Evolutionary conservation across 768 basidiomycete genomes (phyloP), one percentile per base, ranked within the genome.

Genomic region (Russula olivacea): DNA sequence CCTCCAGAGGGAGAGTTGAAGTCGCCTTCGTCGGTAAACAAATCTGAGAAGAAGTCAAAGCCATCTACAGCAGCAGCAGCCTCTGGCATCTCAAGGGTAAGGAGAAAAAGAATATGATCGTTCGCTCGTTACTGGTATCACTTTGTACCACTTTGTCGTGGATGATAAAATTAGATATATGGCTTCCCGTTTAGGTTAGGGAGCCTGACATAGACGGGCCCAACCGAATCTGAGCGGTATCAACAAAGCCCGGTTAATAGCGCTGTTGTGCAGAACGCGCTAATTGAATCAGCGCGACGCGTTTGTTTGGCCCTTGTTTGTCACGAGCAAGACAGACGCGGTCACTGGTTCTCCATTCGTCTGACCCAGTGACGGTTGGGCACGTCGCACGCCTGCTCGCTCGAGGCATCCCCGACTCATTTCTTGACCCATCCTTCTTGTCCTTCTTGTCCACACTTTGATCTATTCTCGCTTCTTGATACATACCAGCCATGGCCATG

Each of bases 281-380:
- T 60, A 53, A 60, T 55, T 54, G n/a, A 36, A 59, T 28, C 6
- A 47, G 49, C 64, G 64, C 64, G 66, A 66, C 67, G 67, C 67
- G 67, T 67, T 68, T 68, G 61, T 68, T 68, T 68, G 62, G 62
- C 11, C 19, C 0, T 55, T 55, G 57, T 64, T 65, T 54, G 53
- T 51, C 32, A 25, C 11, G 21, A 40, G 38, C 58, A 21, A 28
- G 58, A 4, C 43, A 21, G 12, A 7, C 40, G 17, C 48, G 17
- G 12, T 57, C 10, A 47, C 32, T 32, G 15, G 19, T 47, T 32
- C 55, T 56, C 38, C 38, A 41, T 41, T 55, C 25, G 55, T 41
- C 4, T 28, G n/a, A 12, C 25, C 49, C 40, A 15, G 21, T 54
- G 36, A 54, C 38, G 47, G 45, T n/a, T 49, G 61, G 19, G 48